Conservation (phyloP, 2,329 filamentous ascomycete species). For the Apiospora kogelbergensis region DNA sequence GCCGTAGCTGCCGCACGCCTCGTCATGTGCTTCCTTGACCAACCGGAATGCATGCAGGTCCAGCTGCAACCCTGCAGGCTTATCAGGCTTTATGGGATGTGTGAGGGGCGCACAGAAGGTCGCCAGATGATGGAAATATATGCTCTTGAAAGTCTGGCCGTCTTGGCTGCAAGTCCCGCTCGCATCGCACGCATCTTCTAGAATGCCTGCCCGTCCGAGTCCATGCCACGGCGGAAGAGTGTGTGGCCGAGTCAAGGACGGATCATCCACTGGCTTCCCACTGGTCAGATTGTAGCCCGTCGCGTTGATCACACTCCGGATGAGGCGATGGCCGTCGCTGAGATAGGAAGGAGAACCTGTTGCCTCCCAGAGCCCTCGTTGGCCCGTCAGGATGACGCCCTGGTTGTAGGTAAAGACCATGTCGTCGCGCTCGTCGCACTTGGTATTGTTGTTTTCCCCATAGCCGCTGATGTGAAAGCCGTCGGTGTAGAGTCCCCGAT, state of each 20-base stretch:
- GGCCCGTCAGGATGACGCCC: conserved; percentile 81
- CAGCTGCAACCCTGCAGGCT: conserved; percentile 24
- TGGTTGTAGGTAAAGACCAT: conserved; percentile 98
- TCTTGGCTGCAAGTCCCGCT: conserved; percentile 76
- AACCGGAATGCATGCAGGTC: conserved; percentile 29
- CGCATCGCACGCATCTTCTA: conserved; percentile 84
- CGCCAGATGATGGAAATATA: conserved; percentile 87
- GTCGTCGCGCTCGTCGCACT: conserved; percentile 79
- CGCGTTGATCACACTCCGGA: conserved; percentile 71
- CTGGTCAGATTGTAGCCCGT: conserved; percentile 69
- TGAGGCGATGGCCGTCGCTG: conserved; percentile 74
- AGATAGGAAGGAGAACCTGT: conserved; percentile 74
- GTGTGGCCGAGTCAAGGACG: conserved; percentile 30
- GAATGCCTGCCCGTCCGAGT: conserved; percentile 73
- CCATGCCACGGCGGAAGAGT: conserved; percentile 64
- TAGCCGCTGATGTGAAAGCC: conserved; percentile 82
- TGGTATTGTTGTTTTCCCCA: conserved; percentile 62
- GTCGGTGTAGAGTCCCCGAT: conserved; percentile 74
- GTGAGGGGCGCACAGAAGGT: conserved; percentile 71
- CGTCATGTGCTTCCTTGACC: conserved; percentile 47
- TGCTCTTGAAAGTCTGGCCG: conserved; percentile 88
- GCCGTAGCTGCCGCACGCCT: conserved; percentile 64
- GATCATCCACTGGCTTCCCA: conserved; percentile 42
- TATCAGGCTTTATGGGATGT: conserved; percentile 45
- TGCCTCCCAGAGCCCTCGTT: conserved; percentile 75